A percentile compares a stretch with the other conserved stretches of the same genome.
Conservation (phyloP, 2,329 filamentous ascomycete species). For the Cercospora sp. region DNA sequence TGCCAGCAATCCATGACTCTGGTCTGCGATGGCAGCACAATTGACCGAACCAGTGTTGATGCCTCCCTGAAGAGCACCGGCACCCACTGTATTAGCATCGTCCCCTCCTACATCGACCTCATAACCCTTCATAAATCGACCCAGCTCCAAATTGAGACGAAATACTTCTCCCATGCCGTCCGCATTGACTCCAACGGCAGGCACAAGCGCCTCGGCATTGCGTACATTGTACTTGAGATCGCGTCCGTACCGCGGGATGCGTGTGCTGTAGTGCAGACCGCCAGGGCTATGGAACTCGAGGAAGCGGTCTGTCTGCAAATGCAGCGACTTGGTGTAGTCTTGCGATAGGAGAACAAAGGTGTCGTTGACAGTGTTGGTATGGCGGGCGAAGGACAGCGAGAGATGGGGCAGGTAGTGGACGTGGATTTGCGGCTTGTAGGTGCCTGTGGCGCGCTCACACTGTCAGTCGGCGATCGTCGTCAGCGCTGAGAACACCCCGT, state of each 20-base stretch:
- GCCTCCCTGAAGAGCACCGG: slow-evolving; percentile 79
- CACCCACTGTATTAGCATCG: slow-evolving; percentile 65
- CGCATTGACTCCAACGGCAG: slow-evolving; percentile 80
- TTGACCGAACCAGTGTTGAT: slow-evolving; percentile 86
- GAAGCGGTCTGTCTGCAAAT: slow-evolving; percentile 86
- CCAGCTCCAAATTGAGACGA: slow-evolving; percentile 84
- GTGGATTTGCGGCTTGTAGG: slow-evolving; percentile 81
- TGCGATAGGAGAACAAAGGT: slow-evolving; percentile 84
- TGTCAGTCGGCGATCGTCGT: slow-evolving; percentile 31
- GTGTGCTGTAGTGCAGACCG: slow-evolving; percentile 84
- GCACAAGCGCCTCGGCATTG: slow-evolving; percentile 81
- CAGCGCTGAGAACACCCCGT: slow-evolving; percentile 17
- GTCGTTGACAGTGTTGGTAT: slow-evolving; percentile 88
- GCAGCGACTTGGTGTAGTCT: slow-evolving; percentile 92
- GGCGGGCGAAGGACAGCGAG: slow-evolving; percentile 87
- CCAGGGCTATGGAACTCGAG: slow-evolving; percentile 91
- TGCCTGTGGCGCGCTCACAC: slow-evolving; percentile 47
- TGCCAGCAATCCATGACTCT: slow-evolving; percentile 83
- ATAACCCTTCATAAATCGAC: slow-evolving; percentile 91
- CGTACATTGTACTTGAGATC: slow-evolving; percentile 82
- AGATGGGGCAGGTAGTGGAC: slow-evolving; percentile 93
- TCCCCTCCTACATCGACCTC: slow-evolving; percentile 88
- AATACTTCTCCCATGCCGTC: slow-evolving; percentile 92
- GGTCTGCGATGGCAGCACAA: slow-evolving; percentile 79
- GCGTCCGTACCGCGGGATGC: slow-evolving; percentile 88